Percentiles rank a stretch among this genome's conserved stretches.
These are phyloP conservation scores for Fusarium decemcellulare DNA, from an alignment of 2,329 filamentous ascomycete species.

Conservation along the genomic window DNA sequence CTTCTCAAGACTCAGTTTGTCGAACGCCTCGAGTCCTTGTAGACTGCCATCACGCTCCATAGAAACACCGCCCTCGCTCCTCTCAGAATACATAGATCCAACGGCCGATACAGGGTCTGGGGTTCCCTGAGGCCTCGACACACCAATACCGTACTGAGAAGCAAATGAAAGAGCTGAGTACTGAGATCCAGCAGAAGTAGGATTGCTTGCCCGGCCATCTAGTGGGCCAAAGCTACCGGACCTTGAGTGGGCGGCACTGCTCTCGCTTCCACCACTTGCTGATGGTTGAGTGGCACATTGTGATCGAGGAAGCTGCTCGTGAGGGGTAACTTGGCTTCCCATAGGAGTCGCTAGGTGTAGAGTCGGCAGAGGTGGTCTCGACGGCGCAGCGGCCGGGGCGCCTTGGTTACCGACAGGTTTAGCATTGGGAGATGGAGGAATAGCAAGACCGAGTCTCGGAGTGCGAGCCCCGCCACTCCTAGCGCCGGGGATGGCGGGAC, in stretches of 20 bases:
- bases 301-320: conserved; percentile 72
- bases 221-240: conserved; percentile 86
- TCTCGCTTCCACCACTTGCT: conserved; percentile 84
- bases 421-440: conserved; percentile 87
- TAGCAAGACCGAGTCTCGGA: conserved; percentile 88
- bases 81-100: conserved; percentile 86
- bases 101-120: conserved; percentile 92
- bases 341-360: conserved; percentile 90
- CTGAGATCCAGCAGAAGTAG: conserved; percentile 88
- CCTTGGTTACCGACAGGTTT: conserved; percentile 77
- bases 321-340: conserved; percentile 81
- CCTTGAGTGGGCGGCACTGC: conserved; percentile 83
- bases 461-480: conserved; percentile 74
- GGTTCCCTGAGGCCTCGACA: conserved; percentile 74
- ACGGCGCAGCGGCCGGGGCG: conserved; percentile 51
- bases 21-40: conserved; percentile 82
- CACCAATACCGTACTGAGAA: conserved; percentile 77
- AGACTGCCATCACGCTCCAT: conserved; percentile 90
- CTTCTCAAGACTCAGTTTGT: conserved; percentile 85
- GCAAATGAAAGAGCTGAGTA: conserved; percentile 89
- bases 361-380: conserved; percentile 76
- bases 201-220: conserved; percentile 83
- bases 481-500: conserved; percentile 83
- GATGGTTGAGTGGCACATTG: conserved; percentile 71
- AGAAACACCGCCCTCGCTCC: conserved; percentile 78